Conservation (phyloP, 495 filamentous ascomycete genomes). For the Acidomyces sp. region DNA sequence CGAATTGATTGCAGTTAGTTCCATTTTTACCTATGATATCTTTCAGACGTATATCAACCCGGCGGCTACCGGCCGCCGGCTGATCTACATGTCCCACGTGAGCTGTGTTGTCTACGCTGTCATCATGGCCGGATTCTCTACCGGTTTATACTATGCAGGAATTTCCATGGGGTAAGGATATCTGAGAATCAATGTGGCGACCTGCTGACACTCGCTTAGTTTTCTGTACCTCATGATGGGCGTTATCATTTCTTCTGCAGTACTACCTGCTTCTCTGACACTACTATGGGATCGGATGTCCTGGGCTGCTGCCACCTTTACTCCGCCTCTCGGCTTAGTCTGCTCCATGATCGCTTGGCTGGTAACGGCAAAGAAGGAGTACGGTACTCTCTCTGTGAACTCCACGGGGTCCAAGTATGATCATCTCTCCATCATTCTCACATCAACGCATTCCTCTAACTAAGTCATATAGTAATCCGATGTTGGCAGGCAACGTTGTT, state of each 20-base stretch:
- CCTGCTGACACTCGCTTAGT: neutral
- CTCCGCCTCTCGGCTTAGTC: constrained; percentile 63
- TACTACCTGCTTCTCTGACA: constrained; percentile 69
- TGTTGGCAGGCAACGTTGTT: constrained; percentile 76
- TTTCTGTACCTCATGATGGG: constrained; percentile 85
- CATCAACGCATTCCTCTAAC: neutral
- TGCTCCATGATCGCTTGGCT: constrained; percentile 79
- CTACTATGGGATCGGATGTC: constrained; percentile 77
- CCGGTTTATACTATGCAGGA: constrained; percentile 54
- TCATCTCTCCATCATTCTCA: neutral
- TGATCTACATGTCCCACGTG: constrained; percentile 77
- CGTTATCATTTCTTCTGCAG: constrained; percentile 59
- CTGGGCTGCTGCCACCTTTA: constrained; percentile 59
- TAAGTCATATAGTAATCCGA: constrained; percentile 46
- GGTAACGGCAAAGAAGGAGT: constrained; percentile 70
- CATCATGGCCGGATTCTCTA: constrained; percentile 74
- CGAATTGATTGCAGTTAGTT: constrained; percentile 83
- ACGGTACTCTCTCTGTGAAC: constrained; percentile 55
- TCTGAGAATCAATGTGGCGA: constrained; percentile 48
- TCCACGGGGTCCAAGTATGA: constrained; percentile 63
- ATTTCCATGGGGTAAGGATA: constrained; percentile 71
- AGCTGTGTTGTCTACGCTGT: constrained; percentile 65
- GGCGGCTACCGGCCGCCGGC: constrained; percentile 46
- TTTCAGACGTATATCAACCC: constrained; percentile 48
- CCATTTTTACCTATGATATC: constrained; percentile 87